These are phyloP conservation scores for Neurospora sp. DNA, from an alignment of 495 filamentous ascomycete genomes.

Conservation along the genomic window DNA sequence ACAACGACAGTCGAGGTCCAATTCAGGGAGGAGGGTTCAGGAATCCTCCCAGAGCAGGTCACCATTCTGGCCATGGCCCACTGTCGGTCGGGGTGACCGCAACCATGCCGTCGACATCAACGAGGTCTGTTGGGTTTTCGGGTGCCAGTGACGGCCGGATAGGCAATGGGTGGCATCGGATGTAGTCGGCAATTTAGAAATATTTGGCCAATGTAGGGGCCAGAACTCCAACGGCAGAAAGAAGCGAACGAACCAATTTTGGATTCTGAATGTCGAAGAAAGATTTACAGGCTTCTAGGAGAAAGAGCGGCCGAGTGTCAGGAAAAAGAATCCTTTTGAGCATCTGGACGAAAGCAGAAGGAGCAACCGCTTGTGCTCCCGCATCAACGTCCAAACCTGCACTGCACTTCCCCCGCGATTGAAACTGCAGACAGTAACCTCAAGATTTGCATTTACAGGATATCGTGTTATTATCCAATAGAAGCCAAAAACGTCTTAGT, in stretches of 20 bases:
- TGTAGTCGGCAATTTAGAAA: not conserved
- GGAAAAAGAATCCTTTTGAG: not conserved
- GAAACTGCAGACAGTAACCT: no score
- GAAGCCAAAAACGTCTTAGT: no score
- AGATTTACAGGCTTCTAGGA: not conserved
- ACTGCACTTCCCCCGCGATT: no score
- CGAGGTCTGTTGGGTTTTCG: not conserved
- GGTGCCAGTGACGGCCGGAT: not conserved
- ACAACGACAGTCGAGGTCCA: not conserved
- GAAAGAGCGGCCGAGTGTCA: not conserved
- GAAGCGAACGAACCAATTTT: not conserved
- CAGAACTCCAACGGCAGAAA: not conserved
- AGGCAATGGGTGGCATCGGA: not conserved
- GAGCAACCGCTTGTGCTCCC: not conserved
- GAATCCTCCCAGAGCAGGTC: not conserved
- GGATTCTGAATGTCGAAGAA: not conserved
- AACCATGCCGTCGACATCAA: not conserved
- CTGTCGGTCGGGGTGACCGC: not conserved
- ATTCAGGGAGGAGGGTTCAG: not conserved
- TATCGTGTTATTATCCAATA: no score
- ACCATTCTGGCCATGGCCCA: not conserved
- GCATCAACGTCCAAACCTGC: no score
- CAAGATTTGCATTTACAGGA: no score
- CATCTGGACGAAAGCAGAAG: not conserved
- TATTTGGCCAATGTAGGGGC: not conserved